Evolutionary conservation across 78 protist species (phyloP).

Genomic region (Dictyostelium capitatum): DNA sequence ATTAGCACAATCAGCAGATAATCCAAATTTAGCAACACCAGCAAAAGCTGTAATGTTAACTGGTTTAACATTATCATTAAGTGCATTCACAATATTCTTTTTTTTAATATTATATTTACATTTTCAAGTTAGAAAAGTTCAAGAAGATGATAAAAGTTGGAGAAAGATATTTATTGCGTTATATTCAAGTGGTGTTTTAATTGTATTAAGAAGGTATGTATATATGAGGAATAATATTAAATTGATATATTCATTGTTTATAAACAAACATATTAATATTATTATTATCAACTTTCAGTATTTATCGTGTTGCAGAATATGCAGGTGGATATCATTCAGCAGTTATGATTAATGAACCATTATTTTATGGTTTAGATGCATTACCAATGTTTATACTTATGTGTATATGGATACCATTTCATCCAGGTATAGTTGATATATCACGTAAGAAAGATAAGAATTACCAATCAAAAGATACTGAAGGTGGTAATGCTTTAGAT

Average conservation of each 20-base stretch:
- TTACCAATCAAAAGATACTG: not conserved
- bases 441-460: not conserved
- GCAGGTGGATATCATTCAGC: conserved; percentile 49
- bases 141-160: conserved; percentile 38
- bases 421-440: not conserved
- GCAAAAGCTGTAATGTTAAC: conserved; percentile 39
- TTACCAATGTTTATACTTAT: conserved; percentile 28
- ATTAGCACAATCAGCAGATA: conserved; percentile 36
- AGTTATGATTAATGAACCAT: conserved; percentile 21
- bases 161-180: conserved; percentile 24
- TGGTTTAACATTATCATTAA: conserved; percentile 14
- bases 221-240: too few species aligned
- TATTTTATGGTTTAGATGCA: conserved; percentile 46
- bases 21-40: conserved; percentile 7
- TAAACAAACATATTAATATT: too few species aligned
- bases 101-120: conserved; percentile 19
- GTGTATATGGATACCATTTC: conserved; percentile 52
- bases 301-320: conserved; percentile 64
- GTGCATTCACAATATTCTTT: conserved; percentile 30
- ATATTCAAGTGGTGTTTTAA: conserved; percentile 12
- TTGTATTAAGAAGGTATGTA: conserved; percentile 13
- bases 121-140: not conserved
- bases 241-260: too few species aligned
- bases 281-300: too few species aligned
- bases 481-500: too few species aligned